Evolutionary conservation across 495 filamentous ascomycete genomes (phyloP).

Genomic region (Aspergillus bridgeri): DNA sequence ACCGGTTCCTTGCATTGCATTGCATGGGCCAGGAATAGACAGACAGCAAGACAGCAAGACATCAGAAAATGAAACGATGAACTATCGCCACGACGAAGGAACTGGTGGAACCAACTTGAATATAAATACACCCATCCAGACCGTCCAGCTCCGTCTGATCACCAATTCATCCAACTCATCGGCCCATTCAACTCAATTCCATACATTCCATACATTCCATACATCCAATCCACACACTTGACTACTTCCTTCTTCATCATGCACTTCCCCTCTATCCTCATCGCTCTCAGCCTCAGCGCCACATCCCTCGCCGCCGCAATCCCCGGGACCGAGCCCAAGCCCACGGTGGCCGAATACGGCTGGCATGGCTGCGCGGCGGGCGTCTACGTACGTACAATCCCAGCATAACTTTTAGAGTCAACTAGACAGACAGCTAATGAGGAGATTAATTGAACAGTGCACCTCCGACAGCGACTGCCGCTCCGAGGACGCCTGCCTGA

Average conservation of each 20-base stretch:
- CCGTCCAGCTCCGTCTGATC: not conserved
- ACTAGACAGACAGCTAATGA: not conserved
- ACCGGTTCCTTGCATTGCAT: too few relatives aligned
- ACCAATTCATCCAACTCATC: not conserved
- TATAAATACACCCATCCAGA: not conserved
- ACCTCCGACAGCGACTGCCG: not conserved
- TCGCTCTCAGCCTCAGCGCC: not conserved
- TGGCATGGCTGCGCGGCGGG: not conserved
- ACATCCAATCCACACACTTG: too few relatives aligned
- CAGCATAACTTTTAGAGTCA: not conserved
- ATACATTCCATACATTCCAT: too few relatives aligned
- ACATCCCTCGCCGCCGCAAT: not conserved
- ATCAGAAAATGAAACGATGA: too few relatives aligned
- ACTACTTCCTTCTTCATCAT: not conserved
- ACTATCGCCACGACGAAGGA: not conserved
- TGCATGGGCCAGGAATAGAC: too few relatives aligned
- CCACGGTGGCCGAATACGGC: not conserved
- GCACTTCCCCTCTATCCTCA: too few relatives aligned
- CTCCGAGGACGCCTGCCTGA: not conserved
- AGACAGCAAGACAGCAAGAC: too few relatives aligned
- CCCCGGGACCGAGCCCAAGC: not conserved
- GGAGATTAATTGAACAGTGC: not conserved
- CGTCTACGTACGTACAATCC: not conserved
- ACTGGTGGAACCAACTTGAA: not conserved
- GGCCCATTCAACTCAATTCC: too few relatives aligned